Evolutionary conservation across 345 rosid species (phyloP), one percentile per base, ranked within the genome.

Genomic region (Mercurialis annua): DNA sequence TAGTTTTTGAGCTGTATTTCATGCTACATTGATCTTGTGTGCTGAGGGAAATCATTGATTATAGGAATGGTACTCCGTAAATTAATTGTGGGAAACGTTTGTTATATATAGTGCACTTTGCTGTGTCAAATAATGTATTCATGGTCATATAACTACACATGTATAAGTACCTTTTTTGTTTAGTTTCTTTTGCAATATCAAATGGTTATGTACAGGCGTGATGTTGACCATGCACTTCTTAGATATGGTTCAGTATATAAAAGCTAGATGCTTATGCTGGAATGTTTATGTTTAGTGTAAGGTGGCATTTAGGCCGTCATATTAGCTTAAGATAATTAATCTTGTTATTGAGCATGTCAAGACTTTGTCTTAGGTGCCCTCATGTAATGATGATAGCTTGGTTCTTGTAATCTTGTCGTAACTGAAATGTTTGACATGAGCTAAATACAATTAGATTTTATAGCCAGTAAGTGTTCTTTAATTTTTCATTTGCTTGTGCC

Each of bases 151-250:
- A 29, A 31, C 33, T 30, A 5, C 2, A 50, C 54, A 6, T 23
- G 24, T 20, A 10, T 3, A 7, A 12, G 20, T 1, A 50, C 3
- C 2, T 64, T 20, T 33, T 0, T 50, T 49, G 8, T 36, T 58
- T 14, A 26, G n/a, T 9, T 33, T 58, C 23, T 36, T 16, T 58
- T 20, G 46, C 46, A 62, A 27, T 30, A 17, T 17, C 67, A 31
- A 3, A 29, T 3, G 10, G 30, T 17, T 43, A 30, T n/a, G 5
- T 10, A 6, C 5, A 42, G 30, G 30, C 33, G 47, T 4, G 47
- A 29, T 63, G 5, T 49, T 33, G 47, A 64, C 57, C 68, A 18
- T 49, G 3, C 29, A 49, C 14, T n/a, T 51, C 56, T 49, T 50
- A 64, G 57, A 31, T 31, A 48, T 33, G 11, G 57, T 18, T 47